Percentiles rank a stretch among this genome's conserved stretches.
These are phyloP conservation scores for Pharnaceum exiguum DNA, from an alignment of 148 eudicot species.

Conservation along the genomic window DNA sequence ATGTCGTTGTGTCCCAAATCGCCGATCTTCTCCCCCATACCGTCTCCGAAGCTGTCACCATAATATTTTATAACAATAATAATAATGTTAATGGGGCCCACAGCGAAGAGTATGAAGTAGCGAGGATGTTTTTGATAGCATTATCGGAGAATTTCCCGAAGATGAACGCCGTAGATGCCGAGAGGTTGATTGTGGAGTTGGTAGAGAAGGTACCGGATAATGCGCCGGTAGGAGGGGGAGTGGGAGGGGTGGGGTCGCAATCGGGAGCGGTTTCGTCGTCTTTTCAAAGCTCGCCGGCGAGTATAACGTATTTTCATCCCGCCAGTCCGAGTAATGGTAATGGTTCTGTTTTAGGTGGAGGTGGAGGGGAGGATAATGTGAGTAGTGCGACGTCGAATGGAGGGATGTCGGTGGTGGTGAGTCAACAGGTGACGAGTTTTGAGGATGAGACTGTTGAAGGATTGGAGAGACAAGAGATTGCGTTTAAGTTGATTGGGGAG, in stretches of 20 bases:
- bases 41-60: no score
- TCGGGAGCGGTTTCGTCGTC: no score
- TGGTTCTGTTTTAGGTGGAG: slow-evolving; percentile 37
- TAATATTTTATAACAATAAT: slow-evolving; percentile 9
- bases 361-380: slow-evolving; percentile 20
- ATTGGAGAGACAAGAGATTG: slow-evolving; percentile 75
- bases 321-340: slow-evolving; percentile 43
- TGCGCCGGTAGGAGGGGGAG: no score
- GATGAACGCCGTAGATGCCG: slow-evolving; percentile 40
- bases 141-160: slow-evolving; percentile 59
- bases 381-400: slow-evolving; percentile 19
- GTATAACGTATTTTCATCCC: slow-evolving; percentile 37
- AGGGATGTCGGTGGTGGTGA: slow-evolving; percentile 29
- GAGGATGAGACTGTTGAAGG: slow-evolving; percentile 78
- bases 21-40: no score
- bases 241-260: no score
- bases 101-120: slow-evolving; percentile 33
- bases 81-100: no score
- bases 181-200: slow-evolving; percentile 43
- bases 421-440: slow-evolving; percentile 40
- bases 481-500: slow-evolving; percentile 59
- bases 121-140: slow-evolving; percentile 59
- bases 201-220: slow-evolving; percentile 55
- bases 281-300: slow-evolving; percentile 69
- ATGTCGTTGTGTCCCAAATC: no score